phyloP scores from a whole-genome alignment of 2,329 filamentous ascomycete species.

The Monilinia polystroma region DNA sequence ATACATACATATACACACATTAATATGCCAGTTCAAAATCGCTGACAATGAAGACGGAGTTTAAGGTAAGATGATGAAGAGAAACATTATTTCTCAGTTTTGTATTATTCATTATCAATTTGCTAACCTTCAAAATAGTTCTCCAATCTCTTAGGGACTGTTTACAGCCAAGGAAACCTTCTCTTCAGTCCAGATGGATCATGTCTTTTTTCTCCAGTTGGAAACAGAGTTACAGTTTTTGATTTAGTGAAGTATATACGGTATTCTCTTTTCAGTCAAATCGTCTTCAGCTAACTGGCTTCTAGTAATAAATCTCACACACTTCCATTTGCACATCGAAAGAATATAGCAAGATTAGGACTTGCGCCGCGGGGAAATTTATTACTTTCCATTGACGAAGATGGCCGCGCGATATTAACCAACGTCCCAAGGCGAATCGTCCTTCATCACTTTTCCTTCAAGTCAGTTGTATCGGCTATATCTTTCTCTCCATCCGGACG shows the following conservation, averaged over 20 bases:
- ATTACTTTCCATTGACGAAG: conserved; percentile 88
- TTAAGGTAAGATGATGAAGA: conserved; percentile 64
- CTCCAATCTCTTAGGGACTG: conserved; percentile 95
- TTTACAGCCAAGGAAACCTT: conserved; percentile 97
- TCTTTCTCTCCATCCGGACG: conserved; percentile 88
- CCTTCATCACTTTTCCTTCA: conserved; percentile 96
- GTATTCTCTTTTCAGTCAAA: conserved; percentile 13
- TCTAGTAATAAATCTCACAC: conserved; percentile 81
- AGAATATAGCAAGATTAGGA: conserved; percentile 85
- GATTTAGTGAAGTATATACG: conserved; percentile 80
- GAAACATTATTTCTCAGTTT: neutral
- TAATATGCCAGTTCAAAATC: conserved; percentile 32
- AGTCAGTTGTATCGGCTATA: conserved; percentile 75
- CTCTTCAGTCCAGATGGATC: conserved; percentile 96
- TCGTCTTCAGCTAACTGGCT: neutral
- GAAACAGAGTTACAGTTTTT: conserved; percentile 93
- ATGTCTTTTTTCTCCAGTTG: conserved; percentile 91
- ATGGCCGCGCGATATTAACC: conserved; percentile 89
- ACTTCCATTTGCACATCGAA: conserved; percentile 86
- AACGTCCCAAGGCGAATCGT: conserved; percentile 83
- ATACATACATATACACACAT: neutral
- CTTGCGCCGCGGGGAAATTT: conserved; percentile 89
- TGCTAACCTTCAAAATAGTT: conserved; percentile 62
- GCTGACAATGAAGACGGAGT: conserved; percentile 93
- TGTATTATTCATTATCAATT: neutral